Base-by-base conservation (phyloP, 129 eudicot species). In the Escallonia rubra region DNA sequence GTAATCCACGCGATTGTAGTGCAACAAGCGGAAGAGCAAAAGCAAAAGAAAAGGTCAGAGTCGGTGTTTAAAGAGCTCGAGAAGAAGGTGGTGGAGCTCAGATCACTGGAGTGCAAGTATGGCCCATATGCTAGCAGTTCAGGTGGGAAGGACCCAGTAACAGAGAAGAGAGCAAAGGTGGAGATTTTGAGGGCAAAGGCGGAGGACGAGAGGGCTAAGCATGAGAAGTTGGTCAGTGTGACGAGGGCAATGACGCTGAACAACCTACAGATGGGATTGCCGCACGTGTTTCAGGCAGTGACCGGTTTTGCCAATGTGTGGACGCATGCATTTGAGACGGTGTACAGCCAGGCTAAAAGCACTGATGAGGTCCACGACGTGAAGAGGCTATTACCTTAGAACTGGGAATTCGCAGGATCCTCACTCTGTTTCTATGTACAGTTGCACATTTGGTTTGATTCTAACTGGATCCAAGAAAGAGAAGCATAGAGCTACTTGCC, bases 251-350 rank as follows among this genome's bases (percentile, higher is more conserved):
- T 81, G 91, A 93, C 98, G 0, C 54, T 93, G 82, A 89, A 79
- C 74, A 93, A 89, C 62, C 61, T 93, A 42, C 96, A 89, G 54
- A 89, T 89, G 92, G 86, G 98, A 5, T 79, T 93, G 65, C 98
- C 96, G 4, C 95, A 89, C 51, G 96, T 86, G 8, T 93, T 93
- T 74, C 96, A 93, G 86, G 98, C 96, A 0, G 82, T 93, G 57
- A 93, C 96, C 4, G 96, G 95, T 8, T 93, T 93, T 14, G 91
- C 98, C 3, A 93, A 87, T 51, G 96, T 88, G 48, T 93, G 89
- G 82, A 86, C 81, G 7, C 90, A 93, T 66, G 87, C 85, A 11
- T 93, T 93, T 47, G 96, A 93, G 82, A 79, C 91, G 8, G 95
- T 93, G 14, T 85, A 82, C 73, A 93, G 82, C 83, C 85, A 81